Evolutionary conservation across 495 filamentous ascomycete genomes (phyloP).

Genomic region (Copromyces sp.): DNA sequence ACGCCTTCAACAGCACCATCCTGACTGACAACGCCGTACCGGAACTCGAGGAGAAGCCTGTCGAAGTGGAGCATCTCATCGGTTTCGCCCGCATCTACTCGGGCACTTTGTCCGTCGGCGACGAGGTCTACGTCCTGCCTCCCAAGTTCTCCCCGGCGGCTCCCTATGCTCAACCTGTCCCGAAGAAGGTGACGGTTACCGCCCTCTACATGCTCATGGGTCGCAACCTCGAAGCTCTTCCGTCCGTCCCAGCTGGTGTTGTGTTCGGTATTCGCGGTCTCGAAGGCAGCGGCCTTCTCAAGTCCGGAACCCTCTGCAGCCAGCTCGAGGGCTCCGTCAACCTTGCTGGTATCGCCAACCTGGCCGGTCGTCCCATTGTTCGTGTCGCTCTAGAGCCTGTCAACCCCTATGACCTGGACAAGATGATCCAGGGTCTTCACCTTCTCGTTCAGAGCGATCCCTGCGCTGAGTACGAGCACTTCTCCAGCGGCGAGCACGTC

Average conservation of each 20-base stretch:
- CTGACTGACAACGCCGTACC: constrained; percentile 40
- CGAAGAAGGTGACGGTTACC: constrained; percentile 73
- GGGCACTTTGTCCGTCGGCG: constrained; percentile 78
- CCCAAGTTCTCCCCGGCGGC: constrained; percentile 83
- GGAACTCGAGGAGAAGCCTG: constrained; percentile 43
- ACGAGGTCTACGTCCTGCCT: constrained; percentile 78
- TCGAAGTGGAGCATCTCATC: constrained; percentile 78
- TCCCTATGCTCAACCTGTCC: constrained; percentile 65
- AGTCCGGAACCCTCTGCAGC: constrained; percentile 89
- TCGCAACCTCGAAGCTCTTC: constrained; percentile 69
- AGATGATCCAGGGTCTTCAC: constrained; percentile 82
- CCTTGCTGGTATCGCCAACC: constrained; percentile 67
- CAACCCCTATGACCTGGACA: constrained; percentile 78
- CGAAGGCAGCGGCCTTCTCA: constrained; percentile 74
- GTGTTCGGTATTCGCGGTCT: constrained; percentile 95
- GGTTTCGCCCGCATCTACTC: constrained; percentile 93
- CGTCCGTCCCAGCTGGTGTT: constrained; percentile 81
- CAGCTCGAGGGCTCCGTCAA: constrained; percentile 85
- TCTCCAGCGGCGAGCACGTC: constrained; percentile 90
- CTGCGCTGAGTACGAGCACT: constrained; percentile 89
- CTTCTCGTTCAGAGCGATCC: constrained; percentile 92
- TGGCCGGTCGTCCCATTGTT: constrained; percentile 78
- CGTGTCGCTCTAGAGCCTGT: constrained; percentile 87
- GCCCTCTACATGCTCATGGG: constrained; percentile 96
- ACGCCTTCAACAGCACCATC: constrained; percentile 24